Evolutionary conservation across 1,284 basidiomycete genomes (phyloP).

Genomic region (Ustilago crameri): DNA sequence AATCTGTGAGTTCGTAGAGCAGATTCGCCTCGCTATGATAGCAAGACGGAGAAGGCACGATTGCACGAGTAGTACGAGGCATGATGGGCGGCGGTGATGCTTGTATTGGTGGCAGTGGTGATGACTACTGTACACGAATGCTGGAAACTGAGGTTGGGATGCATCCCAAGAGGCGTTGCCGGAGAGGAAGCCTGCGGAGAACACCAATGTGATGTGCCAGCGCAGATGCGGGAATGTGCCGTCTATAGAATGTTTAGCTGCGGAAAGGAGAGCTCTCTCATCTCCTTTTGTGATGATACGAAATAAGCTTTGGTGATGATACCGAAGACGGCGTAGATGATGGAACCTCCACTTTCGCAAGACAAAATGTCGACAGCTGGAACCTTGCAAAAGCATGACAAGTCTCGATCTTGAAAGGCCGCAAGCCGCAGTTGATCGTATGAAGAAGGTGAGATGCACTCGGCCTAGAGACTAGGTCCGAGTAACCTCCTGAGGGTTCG

Average conservation of each 20-base stretch:
- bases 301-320: too few species aligned
- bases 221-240: too few species aligned
- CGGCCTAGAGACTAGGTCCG: conserved; percentile 42
- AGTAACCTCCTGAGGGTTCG: conserved; percentile 56
- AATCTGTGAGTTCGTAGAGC: too few species aligned
- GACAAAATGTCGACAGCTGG: not conserved
- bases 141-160: not conserved
- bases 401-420: not conserved
- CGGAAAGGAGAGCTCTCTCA: not conserved
- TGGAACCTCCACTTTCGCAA: not conserved
- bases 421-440: not conserved
- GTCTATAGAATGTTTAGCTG: not conserved
- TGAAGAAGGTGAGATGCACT: not conserved
- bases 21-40: too few species aligned
- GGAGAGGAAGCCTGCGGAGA: too few species aligned
- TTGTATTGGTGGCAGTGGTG: not conserved
- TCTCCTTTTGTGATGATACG: too few species aligned
- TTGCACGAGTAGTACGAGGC: not conserved
- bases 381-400: not conserved
- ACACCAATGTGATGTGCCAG: too few species aligned
- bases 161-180: not conserved
- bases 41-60: too few species aligned
- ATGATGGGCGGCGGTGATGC: not conserved
- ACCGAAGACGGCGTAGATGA: not conserved
- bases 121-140: conserved; percentile 6